phyloP scores from a whole-genome alignment of 2,329 filamentous ascomycete genomes.

The Dactylonectria macrodidyma region DNA sequence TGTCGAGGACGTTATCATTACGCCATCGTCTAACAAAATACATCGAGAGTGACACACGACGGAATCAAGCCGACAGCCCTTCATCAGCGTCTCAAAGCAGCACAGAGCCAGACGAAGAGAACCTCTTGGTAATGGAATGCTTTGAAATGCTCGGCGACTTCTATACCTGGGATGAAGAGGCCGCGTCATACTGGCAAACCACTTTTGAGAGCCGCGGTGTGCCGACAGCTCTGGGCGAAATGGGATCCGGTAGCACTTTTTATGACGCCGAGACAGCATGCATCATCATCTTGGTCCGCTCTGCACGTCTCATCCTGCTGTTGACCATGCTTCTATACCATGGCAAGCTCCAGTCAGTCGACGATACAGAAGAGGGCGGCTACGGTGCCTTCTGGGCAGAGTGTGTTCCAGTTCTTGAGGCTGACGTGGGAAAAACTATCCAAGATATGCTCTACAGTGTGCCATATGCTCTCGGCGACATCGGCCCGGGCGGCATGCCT shows the following conservation, averaged over 20 bases:
- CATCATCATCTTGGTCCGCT: conserved; percentile 51
- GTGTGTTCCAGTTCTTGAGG: conserved; percentile 38
- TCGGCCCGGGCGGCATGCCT: conserved; percentile 42
- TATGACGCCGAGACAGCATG: conserved; percentile 53
- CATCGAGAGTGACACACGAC: conserved; percentile 17
- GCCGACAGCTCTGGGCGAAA: conserved; percentile 48
- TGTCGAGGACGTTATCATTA: conserved; percentile 45
- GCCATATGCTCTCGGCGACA: conserved; percentile 51
- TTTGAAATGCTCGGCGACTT: conserved; percentile 51
- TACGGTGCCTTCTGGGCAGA: conserved; percentile 36
- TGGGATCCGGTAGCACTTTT: conserved; percentile 35
- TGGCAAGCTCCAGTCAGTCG: conserved; percentile 25
- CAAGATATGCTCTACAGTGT: conserved; percentile 51
- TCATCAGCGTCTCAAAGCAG: not conserved
- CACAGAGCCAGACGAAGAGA: conserved; percentile 18
- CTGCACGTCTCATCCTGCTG: conserved; percentile 50
- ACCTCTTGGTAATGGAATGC: conserved; percentile 38
- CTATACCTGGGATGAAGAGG: conserved; percentile 49
- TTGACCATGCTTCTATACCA: conserved; percentile 49
- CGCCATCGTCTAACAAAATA: conserved; percentile 33
- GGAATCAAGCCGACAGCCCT: not conserved
- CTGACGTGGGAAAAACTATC: conserved; percentile 46
- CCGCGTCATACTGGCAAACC: conserved; percentile 49
- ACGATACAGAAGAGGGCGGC: conserved; percentile 8
- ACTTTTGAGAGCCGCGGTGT: conserved; percentile 48